These are phyloP conservation scores for Ceratocystis papillata DNA, from an alignment of 2,329 filamentous ascomycete genomes.

Conservation along the genomic window DNA sequence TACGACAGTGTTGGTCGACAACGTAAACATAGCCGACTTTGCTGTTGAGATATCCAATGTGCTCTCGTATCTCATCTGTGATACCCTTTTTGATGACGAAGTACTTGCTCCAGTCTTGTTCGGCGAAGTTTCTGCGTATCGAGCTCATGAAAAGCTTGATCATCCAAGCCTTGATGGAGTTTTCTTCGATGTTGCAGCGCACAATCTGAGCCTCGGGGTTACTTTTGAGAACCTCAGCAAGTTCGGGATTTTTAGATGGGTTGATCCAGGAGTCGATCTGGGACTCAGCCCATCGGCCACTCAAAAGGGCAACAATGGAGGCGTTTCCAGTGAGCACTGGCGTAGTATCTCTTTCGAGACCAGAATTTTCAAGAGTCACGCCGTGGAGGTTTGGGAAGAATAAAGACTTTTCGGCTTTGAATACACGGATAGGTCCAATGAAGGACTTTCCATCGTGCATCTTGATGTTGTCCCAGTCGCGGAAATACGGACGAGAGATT, in stretches of 20 bases:
- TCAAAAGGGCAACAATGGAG: constrained; percentile 71
- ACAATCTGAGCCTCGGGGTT: constrained; percentile 59
- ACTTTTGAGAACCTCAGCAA: constrained; percentile 50
- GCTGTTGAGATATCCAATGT: constrained; percentile 64
- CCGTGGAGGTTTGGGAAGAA: constrained; percentile 92
- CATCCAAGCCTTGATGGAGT: constrained; percentile 53
- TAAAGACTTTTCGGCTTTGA: constrained; percentile 68
- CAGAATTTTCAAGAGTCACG: constrained; percentile 54
- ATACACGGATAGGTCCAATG: constrained; percentile 70
- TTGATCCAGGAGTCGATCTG: constrained; percentile 66
- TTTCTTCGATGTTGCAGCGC: constrained; percentile 83
- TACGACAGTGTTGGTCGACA: constrained; percentile 74
- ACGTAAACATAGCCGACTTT: constrained; percentile 93
- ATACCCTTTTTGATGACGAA: constrained; percentile 50
- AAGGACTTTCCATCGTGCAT: constrained; percentile 87
- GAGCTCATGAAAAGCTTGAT: constrained; percentile 46
- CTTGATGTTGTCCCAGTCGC: constrained; percentile 80
- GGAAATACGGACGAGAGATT: constrained; percentile 82
- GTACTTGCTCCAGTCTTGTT: constrained; percentile 49
- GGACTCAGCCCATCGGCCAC: constrained; percentile 71
- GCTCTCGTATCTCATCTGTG: constrained; percentile 50
- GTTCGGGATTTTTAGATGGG: constrained; percentile 53
- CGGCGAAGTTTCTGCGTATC: constrained; percentile 40
- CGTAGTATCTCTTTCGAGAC: constrained; percentile 57
- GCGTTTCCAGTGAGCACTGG: constrained; percentile 60